Conservation (phyloP, 345 rosid species). For the Isatis tinctoria region DNA sequence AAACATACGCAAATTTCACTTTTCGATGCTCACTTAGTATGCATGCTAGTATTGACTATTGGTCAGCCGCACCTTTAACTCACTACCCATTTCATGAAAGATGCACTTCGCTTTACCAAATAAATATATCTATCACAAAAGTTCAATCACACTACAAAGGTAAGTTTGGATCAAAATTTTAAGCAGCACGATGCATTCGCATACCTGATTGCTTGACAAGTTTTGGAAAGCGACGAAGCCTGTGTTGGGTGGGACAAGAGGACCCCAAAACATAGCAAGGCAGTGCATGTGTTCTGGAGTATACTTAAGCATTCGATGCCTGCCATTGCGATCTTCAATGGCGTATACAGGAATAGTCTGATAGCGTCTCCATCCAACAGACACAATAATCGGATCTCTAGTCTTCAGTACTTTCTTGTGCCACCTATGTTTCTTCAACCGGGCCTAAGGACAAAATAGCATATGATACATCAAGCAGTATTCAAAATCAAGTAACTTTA, state of each 20-base stretch:
- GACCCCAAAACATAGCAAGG: slow-evolving; percentile 97
- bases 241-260: slow-evolving; percentile 89
- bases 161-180: background rate
- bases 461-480: background rate
- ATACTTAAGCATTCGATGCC: slow-evolving; percentile 94
- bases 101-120: background rate
- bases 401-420: slow-evolving; percentile 84
- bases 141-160: background rate
- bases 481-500: background rate
- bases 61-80: slow-evolving; percentile 5
- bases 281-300: slow-evolving; percentile 97
- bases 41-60: background rate
- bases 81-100: slow-evolving; percentile 3
- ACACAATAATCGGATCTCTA: slow-evolving; percentile 83
- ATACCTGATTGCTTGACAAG: slow-evolving; percentile 77
- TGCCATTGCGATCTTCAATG: slow-evolving; percentile 77
- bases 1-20: background rate
- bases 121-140: slow-evolving; percentile 16
- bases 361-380: slow-evolving; percentile 95
- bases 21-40: background rate
- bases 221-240: slow-evolving; percentile 86
- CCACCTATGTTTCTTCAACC: slow-evolving; percentile 92
- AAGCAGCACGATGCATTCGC: slow-evolving; percentile 3
- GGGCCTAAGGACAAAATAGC: slow-evolving; percentile 41
- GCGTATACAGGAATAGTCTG: slow-evolving; percentile 86